Evolutionary conservation across 495 filamentous ascomycete species (phyloP).

Genomic region (Aspergillus haitiensis): DNA sequence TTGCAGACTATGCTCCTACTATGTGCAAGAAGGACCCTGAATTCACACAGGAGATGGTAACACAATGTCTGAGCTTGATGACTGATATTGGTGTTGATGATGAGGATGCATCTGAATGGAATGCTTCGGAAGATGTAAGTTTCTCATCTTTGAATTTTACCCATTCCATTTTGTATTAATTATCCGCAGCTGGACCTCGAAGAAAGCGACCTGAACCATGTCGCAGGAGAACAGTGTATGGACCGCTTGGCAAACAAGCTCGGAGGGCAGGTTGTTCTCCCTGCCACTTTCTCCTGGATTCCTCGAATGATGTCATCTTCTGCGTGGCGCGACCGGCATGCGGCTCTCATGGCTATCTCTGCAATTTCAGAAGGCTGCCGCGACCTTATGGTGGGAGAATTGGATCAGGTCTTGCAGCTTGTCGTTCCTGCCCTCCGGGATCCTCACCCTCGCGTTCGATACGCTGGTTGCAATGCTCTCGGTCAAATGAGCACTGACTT

Average conservation of each 20-base stretch:
- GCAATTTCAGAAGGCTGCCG: slow-evolving; percentile 98
- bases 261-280: slow-evolving; percentile 80
- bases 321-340: slow-evolving; percentile 93
- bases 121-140: slow-evolving; percentile 84
- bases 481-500: slow-evolving; percentile 99
- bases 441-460: slow-evolving; percentile 89
- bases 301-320: slow-evolving; percentile 96
- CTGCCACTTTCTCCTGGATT: slow-evolving; percentile 95
- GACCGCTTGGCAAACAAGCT: slow-evolving; percentile 97
- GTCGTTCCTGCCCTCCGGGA: slow-evolving; percentile 93
- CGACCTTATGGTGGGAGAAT: slow-evolving; percentile 91
- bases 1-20: slow-evolving; percentile 87
- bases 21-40: slow-evolving; percentile 92
- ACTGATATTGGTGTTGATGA: slow-evolving; percentile 97
- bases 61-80: slow-evolving; percentile 97
- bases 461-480: slow-evolving; percentile 98
- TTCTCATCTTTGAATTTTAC: not conserved
- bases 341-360: slow-evolving; percentile 98
- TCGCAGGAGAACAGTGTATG: slow-evolving; percentile 98
- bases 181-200: slow-evolving; percentile 74
- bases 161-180: slow-evolving; percentile 20
- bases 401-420: slow-evolving; percentile 89
- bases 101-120: slow-evolving; percentile 93
- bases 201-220: slow-evolving; percentile 96
- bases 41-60: slow-evolving; percentile 96